Percentiles rank a stretch among this genome's conserved stretches.
Evolutionary conservation across 2,329 filamentous ascomycete genomes (phyloP).

Genomic region (Bimuria novae-zelandiae): DNA sequence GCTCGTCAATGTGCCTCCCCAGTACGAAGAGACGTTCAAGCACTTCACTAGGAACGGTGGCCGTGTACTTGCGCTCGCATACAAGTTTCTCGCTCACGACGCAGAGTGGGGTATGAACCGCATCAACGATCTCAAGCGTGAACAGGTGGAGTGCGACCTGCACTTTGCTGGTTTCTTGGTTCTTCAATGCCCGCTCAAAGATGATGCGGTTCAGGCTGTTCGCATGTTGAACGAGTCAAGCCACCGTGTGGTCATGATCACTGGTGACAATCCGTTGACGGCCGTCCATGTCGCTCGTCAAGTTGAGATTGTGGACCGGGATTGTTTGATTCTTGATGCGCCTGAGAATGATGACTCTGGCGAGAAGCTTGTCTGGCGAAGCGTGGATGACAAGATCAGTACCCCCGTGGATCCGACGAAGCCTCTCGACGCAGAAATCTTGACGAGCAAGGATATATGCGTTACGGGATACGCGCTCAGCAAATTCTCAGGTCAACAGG

Average conservation of each 20-base stretch:
- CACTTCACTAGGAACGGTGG: constrained; percentile 96
- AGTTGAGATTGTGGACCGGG: constrained; percentile 96
- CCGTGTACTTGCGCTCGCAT: constrained; percentile 89
- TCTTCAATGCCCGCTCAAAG: constrained; percentile 92
- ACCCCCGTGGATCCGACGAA: constrained; percentile 84
- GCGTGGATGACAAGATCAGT: constrained; percentile 85
- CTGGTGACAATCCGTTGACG: constrained; percentile 95
- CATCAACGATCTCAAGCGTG: constrained; percentile 93
- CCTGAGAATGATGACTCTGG: constrained; percentile 86
- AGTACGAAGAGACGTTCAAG: constrained; percentile 98
- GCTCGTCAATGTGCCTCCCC: constrained; percentile 77
- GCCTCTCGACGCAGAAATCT: constrained; percentile 77
- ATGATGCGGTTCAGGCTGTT: constrained; percentile 90
- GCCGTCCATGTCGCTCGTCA: constrained; percentile 93
- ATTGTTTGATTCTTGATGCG: constrained; percentile 91
- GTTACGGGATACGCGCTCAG: constrained; percentile 92
- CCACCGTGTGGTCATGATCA: constrained; percentile 98
- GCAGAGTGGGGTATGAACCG: constrained; percentile 79
- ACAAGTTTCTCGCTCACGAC: constrained; percentile 85
- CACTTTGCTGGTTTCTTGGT: constrained; percentile 95
- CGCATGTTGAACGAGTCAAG: constrained; percentile 99
- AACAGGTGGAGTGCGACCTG: constrained; percentile 83
- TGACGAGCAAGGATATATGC: constrained; percentile 88
- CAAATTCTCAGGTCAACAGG: constrained; percentile 82
- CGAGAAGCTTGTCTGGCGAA: constrained; percentile 88